A percentile compares a stretch with the other conserved stretches of the same genome.
Evolutionary conservation across 805 yeast genomes (phyloP).

Genomic region (Zygosaccharomyces siamensis): DNA sequence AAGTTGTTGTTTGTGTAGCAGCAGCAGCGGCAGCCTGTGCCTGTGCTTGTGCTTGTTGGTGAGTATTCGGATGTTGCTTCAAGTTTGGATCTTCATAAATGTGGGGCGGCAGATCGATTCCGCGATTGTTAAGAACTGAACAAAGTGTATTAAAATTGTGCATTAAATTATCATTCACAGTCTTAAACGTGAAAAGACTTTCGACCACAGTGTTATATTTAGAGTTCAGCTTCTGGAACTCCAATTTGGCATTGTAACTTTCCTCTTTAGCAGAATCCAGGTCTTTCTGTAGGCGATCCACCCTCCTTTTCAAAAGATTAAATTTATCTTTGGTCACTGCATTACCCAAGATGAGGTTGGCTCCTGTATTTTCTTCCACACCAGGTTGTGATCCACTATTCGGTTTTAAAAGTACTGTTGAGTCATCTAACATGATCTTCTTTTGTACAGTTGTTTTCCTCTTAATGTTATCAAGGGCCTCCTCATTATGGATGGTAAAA

Average conservation of each 20-base stretch:
- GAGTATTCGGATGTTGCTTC: constrained; percentile 2
- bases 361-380: constrained; percentile 12
- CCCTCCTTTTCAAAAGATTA: constrained; percentile 32
- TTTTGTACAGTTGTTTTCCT: constrained; percentile 67
- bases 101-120: constrained; percentile 58
- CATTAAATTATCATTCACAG: constrained; percentile 52
- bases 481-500: constrained; percentile 68
- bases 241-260: constrained; percentile 28
- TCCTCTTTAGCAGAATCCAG: constrained; percentile 24
- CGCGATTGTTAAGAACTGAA: constrained; percentile 48
- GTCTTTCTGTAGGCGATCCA: constrained; percentile 34
- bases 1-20: constrained; percentile 6
- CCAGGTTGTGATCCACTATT: constrained; percentile 9
- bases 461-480: constrained; percentile 81
- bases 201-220: constrained; percentile 64
- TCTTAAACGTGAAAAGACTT: constrained; percentile 51
- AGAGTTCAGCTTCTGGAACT: constrained; percentile 42
- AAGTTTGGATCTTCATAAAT: constrained; percentile 12
- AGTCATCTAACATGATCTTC: constrained; percentile 34
- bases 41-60: constrained; percentile 7
- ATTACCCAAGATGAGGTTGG: constrained; percentile 20
- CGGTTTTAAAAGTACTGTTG: constrained; percentile 13
- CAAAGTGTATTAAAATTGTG: constrained; percentile 48
- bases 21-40: constrained; percentile 1
- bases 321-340: constrained; percentile 26